Evolutionary conservation across 768 basidiomycete genomes (phyloP).

Genomic region (Podaxis sp.): DNA sequence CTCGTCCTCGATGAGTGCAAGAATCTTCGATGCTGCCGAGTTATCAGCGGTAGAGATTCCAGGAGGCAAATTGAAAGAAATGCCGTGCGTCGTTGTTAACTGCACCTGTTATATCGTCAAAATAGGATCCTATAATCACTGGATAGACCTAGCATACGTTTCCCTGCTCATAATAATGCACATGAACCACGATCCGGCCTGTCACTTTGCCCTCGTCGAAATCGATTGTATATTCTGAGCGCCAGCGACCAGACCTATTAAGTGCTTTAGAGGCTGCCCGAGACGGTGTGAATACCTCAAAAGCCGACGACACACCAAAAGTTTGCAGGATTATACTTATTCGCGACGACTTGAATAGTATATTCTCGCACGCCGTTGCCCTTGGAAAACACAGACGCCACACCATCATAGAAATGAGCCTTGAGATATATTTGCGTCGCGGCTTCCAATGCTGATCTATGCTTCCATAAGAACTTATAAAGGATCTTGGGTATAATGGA

Average conservation of each 20-base stretch:
- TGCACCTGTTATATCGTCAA: conserved; percentile 64
- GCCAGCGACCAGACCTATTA: conserved; percentile 91
- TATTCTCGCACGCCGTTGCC: conserved; percentile 47
- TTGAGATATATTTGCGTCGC: conserved; percentile 66
- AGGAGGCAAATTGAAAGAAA: conserved; percentile 64
- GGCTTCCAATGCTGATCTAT: conserved; percentile 69
- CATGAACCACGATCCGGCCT: conserved; percentile 79
- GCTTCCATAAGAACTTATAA: background rate
- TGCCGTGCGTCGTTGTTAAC: conserved; percentile 71
- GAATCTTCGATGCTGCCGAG: conserved; percentile 64
- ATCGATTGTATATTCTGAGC: conserved; percentile 82
- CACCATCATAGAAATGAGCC: conserved; percentile 84
- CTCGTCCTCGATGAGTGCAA: conserved; percentile 81
- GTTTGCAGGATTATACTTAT: conserved; percentile 92
- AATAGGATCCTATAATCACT: background rate
- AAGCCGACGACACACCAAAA: conserved; percentile 64
- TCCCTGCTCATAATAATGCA: conserved; percentile 98
- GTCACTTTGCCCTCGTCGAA: conserved; percentile 57
- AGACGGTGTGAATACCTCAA: background rate
- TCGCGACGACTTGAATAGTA: conserved; percentile 84
- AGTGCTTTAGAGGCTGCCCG: background rate
- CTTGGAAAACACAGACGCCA: conserved; percentile 68
- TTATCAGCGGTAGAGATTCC: conserved; percentile 53
- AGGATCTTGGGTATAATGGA: background rate
- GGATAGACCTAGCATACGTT: conserved; percentile 54